phyloP scores from a whole-genome alignment of 2,329 filamentous ascomycete genomes.

The Alternaria consortialis region DNA sequence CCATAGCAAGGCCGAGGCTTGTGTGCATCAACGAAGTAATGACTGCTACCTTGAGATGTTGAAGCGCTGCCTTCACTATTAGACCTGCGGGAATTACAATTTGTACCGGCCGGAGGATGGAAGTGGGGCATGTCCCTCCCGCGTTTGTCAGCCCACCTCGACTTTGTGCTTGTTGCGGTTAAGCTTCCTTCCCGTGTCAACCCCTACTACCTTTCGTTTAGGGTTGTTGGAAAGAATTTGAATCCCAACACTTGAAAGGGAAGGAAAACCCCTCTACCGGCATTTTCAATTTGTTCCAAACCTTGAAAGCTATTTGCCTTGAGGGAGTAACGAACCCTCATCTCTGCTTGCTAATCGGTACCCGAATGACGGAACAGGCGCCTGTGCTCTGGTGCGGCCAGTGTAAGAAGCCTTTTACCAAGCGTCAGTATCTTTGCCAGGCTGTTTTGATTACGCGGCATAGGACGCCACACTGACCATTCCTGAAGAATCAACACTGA shows the following conservation, averaged over 20 bases:
- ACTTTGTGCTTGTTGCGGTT: no score
- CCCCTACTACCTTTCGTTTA: no score
- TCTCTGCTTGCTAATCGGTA: neutral
- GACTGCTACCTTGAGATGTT: no score
- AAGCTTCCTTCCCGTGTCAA: no score
- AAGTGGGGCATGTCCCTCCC: neutral
- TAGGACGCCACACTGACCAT: neutral
- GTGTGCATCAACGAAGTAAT: no score
- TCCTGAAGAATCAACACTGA: neutral
- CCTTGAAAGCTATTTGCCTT: neutral
- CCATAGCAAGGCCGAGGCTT: no score
- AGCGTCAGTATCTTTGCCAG: neutral
- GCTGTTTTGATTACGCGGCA: neutral
- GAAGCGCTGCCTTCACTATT: no score
- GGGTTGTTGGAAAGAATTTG: no score
- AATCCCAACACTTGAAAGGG: no score
- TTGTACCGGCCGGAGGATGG: slow-evolving; percentile 4
- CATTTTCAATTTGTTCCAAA: neutral
- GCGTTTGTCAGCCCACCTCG: neutral
- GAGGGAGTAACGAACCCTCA: neutral
- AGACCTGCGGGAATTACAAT: neutral
- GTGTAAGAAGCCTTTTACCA: slow-evolving; percentile 5
- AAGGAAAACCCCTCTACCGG: no score
- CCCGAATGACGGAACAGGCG: neutral
- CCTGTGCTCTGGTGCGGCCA: slow-evolving; percentile 7